Evolutionary conservation across 257 asterid genomes (phyloP).

Genomic region (Lavandula angustifolia): DNA sequence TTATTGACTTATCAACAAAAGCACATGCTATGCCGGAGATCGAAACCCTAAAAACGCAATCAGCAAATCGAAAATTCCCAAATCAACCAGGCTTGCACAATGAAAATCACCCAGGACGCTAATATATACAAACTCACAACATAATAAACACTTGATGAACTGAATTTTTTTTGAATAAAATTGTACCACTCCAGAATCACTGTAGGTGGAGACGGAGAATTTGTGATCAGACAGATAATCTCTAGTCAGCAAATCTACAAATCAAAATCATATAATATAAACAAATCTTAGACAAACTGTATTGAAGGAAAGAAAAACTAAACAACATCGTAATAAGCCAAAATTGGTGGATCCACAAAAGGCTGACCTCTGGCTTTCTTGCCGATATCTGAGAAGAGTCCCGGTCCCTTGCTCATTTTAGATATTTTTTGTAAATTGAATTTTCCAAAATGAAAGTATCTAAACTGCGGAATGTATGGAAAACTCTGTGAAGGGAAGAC

Average conservation of each 20-base stretch:
- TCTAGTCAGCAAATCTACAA: constrained; percentile 84
- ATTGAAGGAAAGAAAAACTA: background rate
- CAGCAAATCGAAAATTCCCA: background rate
- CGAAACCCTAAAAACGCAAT: constrained; percentile 21
- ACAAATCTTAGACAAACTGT: background rate
- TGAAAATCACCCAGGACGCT: background rate
- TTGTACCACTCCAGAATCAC: constrained; percentile 82
- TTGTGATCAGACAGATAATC: constrained; percentile 90
- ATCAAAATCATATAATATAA: constrained; percentile 16
- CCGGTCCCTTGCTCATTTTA: constrained; percentile 91
- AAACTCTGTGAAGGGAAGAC: constrained; percentile 28
- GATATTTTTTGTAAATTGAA: background rate
- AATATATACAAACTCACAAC: background rate
- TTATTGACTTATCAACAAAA: background rate
- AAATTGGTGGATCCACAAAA: constrained; percentile 23
- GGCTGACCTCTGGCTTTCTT: constrained; percentile 82
- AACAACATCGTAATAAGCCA: background rate
- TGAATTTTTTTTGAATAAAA: too few relatives aligned
- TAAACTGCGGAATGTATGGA: constrained; percentile 5
- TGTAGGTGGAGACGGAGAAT: constrained; percentile 71
- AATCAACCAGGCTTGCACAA: constrained; percentile 4
- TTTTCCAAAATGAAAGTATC: constrained; percentile 12
- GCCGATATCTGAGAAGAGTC: constrained; percentile 91
- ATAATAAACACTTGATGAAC: constrained; percentile 1
- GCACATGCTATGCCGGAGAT: background rate